Percentiles rank a stretch among this genome's conserved stretches.
These are phyloP conservation scores for Petunia axillaris DNA, from an alignment of 257 asterid genomes.

Conservation along the genomic window DNA sequence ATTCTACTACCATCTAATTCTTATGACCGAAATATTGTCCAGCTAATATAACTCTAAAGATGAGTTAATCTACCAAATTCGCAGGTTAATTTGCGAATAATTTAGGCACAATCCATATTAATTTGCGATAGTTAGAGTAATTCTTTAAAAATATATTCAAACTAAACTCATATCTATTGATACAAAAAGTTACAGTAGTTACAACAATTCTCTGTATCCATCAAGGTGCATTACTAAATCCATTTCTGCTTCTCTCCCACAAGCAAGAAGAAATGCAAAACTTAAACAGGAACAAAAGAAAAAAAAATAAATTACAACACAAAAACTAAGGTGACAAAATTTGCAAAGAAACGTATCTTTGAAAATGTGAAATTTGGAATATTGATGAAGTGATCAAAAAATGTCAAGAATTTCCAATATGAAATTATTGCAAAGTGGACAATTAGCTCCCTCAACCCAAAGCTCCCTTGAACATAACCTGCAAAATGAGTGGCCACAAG, in stretches of 20 bases:
- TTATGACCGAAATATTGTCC: too few relatives aligned
- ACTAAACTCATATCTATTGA: too few relatives aligned
- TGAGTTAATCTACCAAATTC: too few relatives aligned
- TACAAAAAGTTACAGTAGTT: too few relatives aligned
- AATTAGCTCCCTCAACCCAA: slow-evolving; percentile 64
- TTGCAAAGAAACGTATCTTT: neutral
- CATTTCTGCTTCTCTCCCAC: neutral
- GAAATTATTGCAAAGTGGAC: slow-evolving; percentile 73
- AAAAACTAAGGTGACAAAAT: neutral
- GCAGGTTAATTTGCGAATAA: too few relatives aligned
- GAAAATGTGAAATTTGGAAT: neutral
- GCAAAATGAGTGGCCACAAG: slow-evolving; percentile 93
- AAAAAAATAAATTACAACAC: neutral
- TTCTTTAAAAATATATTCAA: too few relatives aligned
- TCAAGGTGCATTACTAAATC: neutral
- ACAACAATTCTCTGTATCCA: too few relatives aligned
- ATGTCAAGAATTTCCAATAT: slow-evolving; percentile 72
- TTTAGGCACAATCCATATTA: too few relatives aligned
- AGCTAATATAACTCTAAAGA: too few relatives aligned
- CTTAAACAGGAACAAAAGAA: neutral
- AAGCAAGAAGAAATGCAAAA: neutral
- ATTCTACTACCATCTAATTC: too few relatives aligned
- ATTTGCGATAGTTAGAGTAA: too few relatives aligned
- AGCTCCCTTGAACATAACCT: slow-evolving; percentile 76
- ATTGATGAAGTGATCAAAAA: slow-evolving; percentile 37